These are phyloP conservation scores for Ochromonadaceae sp. DNA, from an alignment of 352 stramenopile genomes.

Conservation along the genomic window DNA sequence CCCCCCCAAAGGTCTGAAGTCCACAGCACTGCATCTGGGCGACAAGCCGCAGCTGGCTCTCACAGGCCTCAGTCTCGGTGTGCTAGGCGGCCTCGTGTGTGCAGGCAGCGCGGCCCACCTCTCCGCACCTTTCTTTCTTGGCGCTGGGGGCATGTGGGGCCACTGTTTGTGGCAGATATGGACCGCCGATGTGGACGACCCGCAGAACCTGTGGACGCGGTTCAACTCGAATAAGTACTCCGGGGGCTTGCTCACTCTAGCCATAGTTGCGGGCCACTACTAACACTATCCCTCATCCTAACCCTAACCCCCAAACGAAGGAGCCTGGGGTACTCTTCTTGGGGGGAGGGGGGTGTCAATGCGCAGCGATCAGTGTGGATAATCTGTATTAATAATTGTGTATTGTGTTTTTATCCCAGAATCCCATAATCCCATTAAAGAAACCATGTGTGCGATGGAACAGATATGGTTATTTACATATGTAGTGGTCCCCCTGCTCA, in stretches of 20 bases:
- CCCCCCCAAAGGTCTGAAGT: too few relatives aligned
- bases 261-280: conserved; percentile 1
- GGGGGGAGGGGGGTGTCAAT: too few relatives aligned
- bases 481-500: too few relatives aligned
- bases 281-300: too few relatives aligned
- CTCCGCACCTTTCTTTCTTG: background rate
- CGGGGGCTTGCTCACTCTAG: background rate
- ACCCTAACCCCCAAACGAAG: too few relatives aligned
- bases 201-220: background rate
- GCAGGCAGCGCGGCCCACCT: background rate
- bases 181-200: background rate
- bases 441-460: too few relatives aligned
- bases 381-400: too few relatives aligned
- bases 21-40: background rate
- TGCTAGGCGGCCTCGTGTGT: background rate
- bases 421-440: too few relatives aligned
- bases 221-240: background rate
- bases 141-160: background rate
- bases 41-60: background rate
- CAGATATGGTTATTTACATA: too few relatives aligned
- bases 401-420: too few relatives aligned
- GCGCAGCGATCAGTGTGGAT: too few relatives aligned
- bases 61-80: background rate
- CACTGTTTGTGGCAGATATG: conserved; percentile 10
- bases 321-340: too few relatives aligned